Evolutionary conservation across 306 rosid species (phyloP), one percentile per base, ranked within the genome.

Genomic region (Sophora flavescens): DNA sequence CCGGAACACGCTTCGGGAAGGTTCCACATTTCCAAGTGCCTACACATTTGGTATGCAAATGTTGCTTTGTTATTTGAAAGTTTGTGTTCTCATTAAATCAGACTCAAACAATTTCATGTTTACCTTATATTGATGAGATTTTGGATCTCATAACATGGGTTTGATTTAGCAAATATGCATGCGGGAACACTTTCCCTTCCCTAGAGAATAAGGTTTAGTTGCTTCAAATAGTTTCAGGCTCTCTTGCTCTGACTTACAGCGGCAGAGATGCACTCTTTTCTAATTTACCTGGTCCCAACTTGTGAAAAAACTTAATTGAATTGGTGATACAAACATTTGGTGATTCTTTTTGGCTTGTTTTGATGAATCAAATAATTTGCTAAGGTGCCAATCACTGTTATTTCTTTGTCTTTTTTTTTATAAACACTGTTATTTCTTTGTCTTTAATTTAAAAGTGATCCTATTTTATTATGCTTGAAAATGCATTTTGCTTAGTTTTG

Each of bases 21-120:
- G 98, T 74, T 93, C 98, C 68, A 89, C 95, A 77, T 93, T 89
- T 87, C 96, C 98, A 69, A 91, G 70, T 85, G 96, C 91, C 67
- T 91, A 89, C 86, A 75, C 93, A 3, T 91, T 93, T 85, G 98
- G 98, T 93, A 80, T 78, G 92, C 63, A 62, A 84, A 9, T 36
- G n/a, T 47, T 70, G 56, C 60, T 71, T 53, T 74, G 14, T 38
- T 72, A 58, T 16, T 65, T 22, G 17, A 17, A 54, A 11, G 17
- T 62, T 69, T 68, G 54, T 54, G 6, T 68, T 59, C n/a, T 32
- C 66, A 63, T 36, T 10, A 61, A 33, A 12, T 57, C 60, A 15
- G 53, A 70, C 45, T 47, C 47, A 16, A 42, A 41, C 41, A 26
- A 39, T 48, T 74, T 58, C 3, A 51, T 30, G 51, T 16, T 18